Percentiles rank a stretch among this genome's conserved stretches.
phyloP scores from a whole-genome alignment of 2,329 filamentous ascomycete genomes.

The Talaromyces atroroseus region DNA sequence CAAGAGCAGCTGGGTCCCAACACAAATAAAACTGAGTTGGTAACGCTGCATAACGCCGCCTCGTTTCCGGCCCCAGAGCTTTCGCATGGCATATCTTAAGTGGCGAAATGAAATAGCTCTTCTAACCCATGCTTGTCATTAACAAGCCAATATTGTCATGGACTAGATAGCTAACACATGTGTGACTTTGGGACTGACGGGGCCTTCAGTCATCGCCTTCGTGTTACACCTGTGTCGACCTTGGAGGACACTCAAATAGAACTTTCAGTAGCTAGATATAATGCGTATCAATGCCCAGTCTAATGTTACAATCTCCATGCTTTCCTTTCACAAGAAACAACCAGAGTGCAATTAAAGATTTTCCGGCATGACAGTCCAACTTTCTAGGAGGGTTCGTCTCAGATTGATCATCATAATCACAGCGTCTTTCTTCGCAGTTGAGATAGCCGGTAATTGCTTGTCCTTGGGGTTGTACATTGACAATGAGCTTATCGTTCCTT shows the following conservation, averaged over 20 bases:
- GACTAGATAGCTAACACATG: neutral
- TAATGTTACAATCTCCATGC: neutral
- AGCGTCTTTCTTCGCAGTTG: slow-evolving; percentile 42
- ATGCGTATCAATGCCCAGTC: neutral
- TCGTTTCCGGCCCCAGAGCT: neutral
- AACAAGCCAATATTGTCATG: neutral
- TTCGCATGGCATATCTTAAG: neutral
- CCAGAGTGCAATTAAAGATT: neutral
- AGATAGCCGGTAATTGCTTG: slow-evolving; percentile 36
- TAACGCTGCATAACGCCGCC: neutral
- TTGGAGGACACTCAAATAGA: neutral
- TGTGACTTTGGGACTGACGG: neutral
- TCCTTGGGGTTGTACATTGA: neutral
- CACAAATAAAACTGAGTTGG: neutral
- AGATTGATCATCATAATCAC: slow-evolving; percentile 41
- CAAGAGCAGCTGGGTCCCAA: neutral
- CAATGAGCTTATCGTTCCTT: neutral
- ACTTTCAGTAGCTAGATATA: neutral
- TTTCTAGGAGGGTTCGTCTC: slow-evolving; percentile 18
- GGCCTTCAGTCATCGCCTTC: neutral
- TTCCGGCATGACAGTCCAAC: slow-evolving; percentile 2
- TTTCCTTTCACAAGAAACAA: neutral
- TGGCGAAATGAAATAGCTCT: neutral
- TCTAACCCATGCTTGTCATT: neutral
- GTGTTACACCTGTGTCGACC: neutral